A percentile compares a stretch with the other conserved stretches of the same genome.
Evolutionary conservation across 192 early-diverging fungal genomes (phyloP).

Genomic region (Kappamyces sp.): DNA sequence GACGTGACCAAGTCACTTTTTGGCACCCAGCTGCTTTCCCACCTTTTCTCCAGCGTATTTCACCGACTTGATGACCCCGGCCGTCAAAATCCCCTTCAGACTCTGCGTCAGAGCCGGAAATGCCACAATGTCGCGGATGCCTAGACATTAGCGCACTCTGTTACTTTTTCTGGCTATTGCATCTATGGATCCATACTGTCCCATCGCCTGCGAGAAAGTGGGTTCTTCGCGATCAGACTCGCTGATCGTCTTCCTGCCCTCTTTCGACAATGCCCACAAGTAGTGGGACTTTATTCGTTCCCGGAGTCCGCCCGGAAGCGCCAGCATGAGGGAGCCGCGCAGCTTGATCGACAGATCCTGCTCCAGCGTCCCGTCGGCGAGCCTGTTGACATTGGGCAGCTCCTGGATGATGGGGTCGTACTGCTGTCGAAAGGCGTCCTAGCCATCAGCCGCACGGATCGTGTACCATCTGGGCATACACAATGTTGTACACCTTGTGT

Average conservation of each 20-base stretch:
- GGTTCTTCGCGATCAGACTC: slow-evolving; percentile 21
- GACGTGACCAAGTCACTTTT: slow-evolving; percentile 8
- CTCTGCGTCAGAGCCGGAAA: slow-evolving; percentile 83
- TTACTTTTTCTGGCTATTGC: slow-evolving; percentile 42
- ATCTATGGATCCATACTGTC: slow-evolving; percentile 26
- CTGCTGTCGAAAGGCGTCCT: slow-evolving; percentile 43
- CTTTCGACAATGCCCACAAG: slow-evolving; percentile 26
- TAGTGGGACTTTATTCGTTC: slow-evolving; percentile 31
- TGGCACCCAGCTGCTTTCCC: slow-evolving; percentile 20
- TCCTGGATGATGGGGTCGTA: slow-evolving; percentile 43
- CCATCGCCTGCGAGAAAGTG: slow-evolving; percentile 38
- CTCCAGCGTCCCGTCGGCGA: slow-evolving; percentile 35
- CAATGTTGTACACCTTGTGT: slow-evolving; percentile 92
- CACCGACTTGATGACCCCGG: slow-evolving; percentile 50
- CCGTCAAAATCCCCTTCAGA: slow-evolving; percentile 85
- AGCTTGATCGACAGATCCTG: slow-evolving; percentile 39
- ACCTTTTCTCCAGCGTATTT: slow-evolving; percentile 38
- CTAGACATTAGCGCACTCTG: slow-evolving; percentile 33
- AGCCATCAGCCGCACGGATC: slow-evolving; percentile 35
- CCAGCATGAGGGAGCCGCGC: slow-evolving; percentile 65
- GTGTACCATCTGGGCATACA: slow-evolving; percentile 60
- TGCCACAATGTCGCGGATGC: slow-evolving; percentile 61
- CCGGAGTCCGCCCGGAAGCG: slow-evolving; percentile 74
- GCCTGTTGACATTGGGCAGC: slow-evolving; percentile 33
- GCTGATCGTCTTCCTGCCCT: slow-evolving; percentile 34